These are phyloP conservation scores for Umbellularia californica DNA, from an alignment of 164 flowering plant species.

Conservation along the genomic window DNA sequence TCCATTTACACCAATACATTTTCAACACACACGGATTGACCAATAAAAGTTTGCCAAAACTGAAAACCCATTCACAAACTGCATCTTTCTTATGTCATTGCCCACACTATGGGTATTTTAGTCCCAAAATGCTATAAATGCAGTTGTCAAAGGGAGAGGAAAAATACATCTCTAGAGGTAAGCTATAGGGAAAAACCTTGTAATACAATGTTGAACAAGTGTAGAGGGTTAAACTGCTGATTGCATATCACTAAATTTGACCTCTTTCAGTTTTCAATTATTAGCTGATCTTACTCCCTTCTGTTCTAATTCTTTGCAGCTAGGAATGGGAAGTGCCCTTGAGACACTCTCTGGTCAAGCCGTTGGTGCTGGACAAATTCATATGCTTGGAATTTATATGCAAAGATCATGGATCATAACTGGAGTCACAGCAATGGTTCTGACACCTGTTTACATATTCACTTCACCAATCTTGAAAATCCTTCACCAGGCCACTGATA, in stretches of 20 bases:
- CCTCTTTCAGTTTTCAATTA: neutral
- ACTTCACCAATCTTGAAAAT: constrained; percentile 39
- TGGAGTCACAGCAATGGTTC: constrained; percentile 25
- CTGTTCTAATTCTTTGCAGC: constrained; percentile 21
- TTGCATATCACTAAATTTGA: neutral
- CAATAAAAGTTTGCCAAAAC: no score
- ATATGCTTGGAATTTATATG: constrained; percentile 48
- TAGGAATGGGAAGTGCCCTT: constrained; percentile 53
- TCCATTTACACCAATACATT: no score
- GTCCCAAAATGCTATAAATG: no score
- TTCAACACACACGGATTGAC: no score
- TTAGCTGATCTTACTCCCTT: neutral
- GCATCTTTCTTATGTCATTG: no score
- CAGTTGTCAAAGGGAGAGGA: no score
- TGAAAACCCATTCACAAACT: no score
- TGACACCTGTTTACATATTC: constrained; percentile 41
- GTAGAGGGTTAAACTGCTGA: no score
- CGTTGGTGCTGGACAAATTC: constrained; percentile 44
- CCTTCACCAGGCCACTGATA: constrained; percentile 28
- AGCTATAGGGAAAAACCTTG: no score
- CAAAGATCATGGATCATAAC: constrained; percentile 53
- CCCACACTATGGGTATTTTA: no score
- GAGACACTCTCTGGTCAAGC: constrained; percentile 60
- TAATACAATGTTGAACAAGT: no score
- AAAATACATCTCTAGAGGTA: no score